Evolutionary conservation across 768 basidiomycete genomes (phyloP).

Genomic region (Imleria badia): DNA sequence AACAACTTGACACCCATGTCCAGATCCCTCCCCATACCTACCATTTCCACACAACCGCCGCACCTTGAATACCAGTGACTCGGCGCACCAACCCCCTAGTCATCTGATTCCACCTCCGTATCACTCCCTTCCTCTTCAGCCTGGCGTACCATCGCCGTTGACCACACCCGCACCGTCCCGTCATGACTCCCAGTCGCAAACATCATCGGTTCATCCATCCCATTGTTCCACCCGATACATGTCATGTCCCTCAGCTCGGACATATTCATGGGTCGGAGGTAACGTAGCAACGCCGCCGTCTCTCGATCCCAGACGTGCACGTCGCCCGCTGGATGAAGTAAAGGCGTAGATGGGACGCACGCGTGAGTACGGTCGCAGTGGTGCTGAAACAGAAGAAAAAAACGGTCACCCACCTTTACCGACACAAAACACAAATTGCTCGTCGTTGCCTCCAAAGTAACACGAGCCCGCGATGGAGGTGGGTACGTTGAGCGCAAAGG

Average conservation of each 20-base stretch:
- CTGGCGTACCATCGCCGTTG: slow-evolving; percentile 33
- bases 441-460: slow-evolving; percentile 76
- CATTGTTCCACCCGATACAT: slow-evolving; percentile 79
- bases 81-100: background rate
- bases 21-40: background rate
- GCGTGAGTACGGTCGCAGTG: too few species aligned
- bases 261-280: slow-evolving; percentile 54
- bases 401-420: slow-evolving; percentile 56
- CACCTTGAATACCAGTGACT: background rate
- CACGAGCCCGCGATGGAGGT: slow-evolving; percentile 78
- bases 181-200: slow-evolving; percentile 79
- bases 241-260: slow-evolving; percentile 64
- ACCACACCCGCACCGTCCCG: slow-evolving; percentile 77
- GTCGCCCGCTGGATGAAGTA: slow-evolving; percentile 57
- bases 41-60: background rate
- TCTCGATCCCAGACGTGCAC: slow-evolving; percentile 88
- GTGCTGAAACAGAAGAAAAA: background rate
- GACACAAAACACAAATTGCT: slow-evolving; percentile 77
- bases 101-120: slow-evolving; percentile 23
- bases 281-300: slow-evolving; percentile 67
- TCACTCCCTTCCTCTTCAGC: slow-evolving; percentile 10
- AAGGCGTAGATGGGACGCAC: too few species aligned
- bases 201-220: slow-evolving; percentile 43
- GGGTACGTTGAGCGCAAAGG: slow-evolving; percentile 59
- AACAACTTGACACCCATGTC: background rate